Base-by-base conservation (phyloP, 2,329 filamentous ascomycete species). In the Cyphellophora attinorum region DNA sequence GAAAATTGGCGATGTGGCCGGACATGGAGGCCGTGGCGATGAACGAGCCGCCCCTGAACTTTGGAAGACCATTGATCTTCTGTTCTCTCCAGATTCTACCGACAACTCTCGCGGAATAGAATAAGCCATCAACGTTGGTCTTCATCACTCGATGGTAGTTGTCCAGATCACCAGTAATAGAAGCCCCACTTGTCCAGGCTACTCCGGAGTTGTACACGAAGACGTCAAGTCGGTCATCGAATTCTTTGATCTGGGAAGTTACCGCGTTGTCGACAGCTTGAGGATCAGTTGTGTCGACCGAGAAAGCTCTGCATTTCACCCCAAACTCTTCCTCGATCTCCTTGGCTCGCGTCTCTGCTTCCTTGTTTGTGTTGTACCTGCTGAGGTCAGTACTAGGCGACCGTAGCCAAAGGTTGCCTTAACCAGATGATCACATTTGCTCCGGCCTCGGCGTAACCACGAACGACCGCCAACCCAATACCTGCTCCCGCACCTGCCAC, bases 121-220 rank as follows among this genome's bases (percentile, higher is more conserved):
- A 85, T 25, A 80, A 80, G 33, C 81, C 79, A 55, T 85, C 80
- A 11, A 89, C 59, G 56, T 91, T 82, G 32, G 81, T 79, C 30
- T 67, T 62, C 46, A 85, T 67, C 25, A 89, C 79, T 41, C 76
- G 71, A 32, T 68, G 68, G 60, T 82, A 83, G 49, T 75, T 72
- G 12, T 75, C 69, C 12, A 78, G 52, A n/a, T 38, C 29, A 15
- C 76, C 79, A 41, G 83, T 76, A 21, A 84, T 65, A 53, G 81
- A 75, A 6, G 76, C 55, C 0, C 79, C 79, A 39, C 83, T 67
- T 2, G 71, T 77, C 81, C 81, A 88, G 1, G 77, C 70, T 34
- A 86, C 77, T 33, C 82, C 82, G 11, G 79, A 78, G 53, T 91
- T 89, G 47, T 83, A 82, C 29, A 88, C 74, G 49, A 89, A 85